A percentile compares a stretch with the other conserved stretches of the same genome.
Conservation (phyloP, 352 stramenopile genomes). For the Elongisporangium anandrum region DNA sequence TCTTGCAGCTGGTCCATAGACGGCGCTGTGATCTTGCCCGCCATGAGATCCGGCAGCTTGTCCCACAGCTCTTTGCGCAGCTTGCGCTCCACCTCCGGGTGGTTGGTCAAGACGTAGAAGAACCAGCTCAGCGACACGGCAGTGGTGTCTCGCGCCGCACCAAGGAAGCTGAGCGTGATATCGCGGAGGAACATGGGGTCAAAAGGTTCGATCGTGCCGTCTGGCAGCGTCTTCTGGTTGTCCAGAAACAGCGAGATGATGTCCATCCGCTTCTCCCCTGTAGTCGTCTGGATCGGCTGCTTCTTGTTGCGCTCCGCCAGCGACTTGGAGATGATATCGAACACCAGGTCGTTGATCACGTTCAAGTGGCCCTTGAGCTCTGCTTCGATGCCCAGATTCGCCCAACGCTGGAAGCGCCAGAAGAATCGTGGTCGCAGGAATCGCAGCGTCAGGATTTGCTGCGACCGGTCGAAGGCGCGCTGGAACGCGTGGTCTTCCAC, state of each 20-base stretch:
- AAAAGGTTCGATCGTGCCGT: slow-evolving; percentile 17
- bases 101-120: slow-evolving; percentile 64
- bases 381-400: slow-evolving; percentile 25
- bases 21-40: slow-evolving; percentile 16
- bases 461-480: slow-evolving; percentile 35
- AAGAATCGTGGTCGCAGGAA: slow-evolving; percentile 39
- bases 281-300: background rate
- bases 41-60: slow-evolving; percentile 20
- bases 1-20: slow-evolving; percentile 36
- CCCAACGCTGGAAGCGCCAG: slow-evolving; percentile 37
- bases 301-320: slow-evolving; percentile 9
- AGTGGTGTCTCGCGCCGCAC: slow-evolving; percentile 66
- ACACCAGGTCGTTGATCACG: slow-evolving; percentile 13
- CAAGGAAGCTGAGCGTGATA: slow-evolving; percentile 64
- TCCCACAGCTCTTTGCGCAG: slow-evolving; percentile 37
- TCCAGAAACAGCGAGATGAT: slow-evolving; percentile 12
- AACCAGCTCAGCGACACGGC: slow-evolving; percentile 51
- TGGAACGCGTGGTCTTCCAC: slow-evolving; percentile 24
- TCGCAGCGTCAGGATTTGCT: slow-evolving; percentile 25
- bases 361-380: slow-evolving; percentile 15
- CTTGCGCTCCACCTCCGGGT: slow-evolving; percentile 41
- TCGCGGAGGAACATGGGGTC: slow-evolving; percentile 54
- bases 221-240: background rate
- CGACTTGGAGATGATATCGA: slow-evolving; percentile 13
- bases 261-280: slow-evolving; percentile 3